Evolutionary conservation across 306 rosid genomes (phyloP).

Genomic region (Biancaea sappan): DNA sequence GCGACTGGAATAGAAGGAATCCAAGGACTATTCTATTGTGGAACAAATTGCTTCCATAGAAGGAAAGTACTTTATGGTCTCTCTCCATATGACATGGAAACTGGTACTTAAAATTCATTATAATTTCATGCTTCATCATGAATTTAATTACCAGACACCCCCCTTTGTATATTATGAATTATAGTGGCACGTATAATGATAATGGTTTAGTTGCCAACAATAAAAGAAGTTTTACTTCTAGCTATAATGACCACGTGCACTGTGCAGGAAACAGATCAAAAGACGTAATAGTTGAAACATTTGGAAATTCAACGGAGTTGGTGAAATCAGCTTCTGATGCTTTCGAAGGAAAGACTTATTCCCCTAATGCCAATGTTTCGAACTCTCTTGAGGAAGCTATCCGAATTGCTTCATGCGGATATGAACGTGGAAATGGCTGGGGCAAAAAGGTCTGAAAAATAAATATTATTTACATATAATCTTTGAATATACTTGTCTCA

Average conservation of each 20-base stretch:
- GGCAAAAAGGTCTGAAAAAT: slow-evolving; percentile 51
- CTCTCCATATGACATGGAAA: slow-evolving; percentile 33
- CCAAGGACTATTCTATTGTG: slow-evolving; percentile 55
- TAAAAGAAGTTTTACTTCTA: too few relatives aligned
- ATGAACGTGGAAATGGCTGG: slow-evolving; percentile 65
- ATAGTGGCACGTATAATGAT: too few relatives aligned
- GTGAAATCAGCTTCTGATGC: slow-evolving; percentile 44
- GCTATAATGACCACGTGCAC: too few relatives aligned
- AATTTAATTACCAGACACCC: too few relatives aligned
- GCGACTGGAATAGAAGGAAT: slow-evolving; percentile 50
- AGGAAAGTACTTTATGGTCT: slow-evolving; percentile 68
- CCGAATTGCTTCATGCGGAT: slow-evolving; percentile 49
- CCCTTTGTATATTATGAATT: too few relatives aligned
- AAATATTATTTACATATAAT: too few relatives aligned
- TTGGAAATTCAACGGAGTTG: slow-evolving; percentile 63
- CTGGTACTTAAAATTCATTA: slow-evolving; percentile 25
- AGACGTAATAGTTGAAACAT: slow-evolving; percentile 36
- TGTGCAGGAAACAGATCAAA: slow-evolving; percentile 38
- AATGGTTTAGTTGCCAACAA: too few relatives aligned
- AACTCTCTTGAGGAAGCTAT: slow-evolving; percentile 39
- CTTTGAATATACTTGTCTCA: too few relatives aligned
- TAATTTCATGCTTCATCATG: too few relatives aligned
- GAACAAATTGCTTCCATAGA: slow-evolving; percentile 68
- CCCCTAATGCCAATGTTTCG: neutral
- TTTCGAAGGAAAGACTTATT: slow-evolving; percentile 39